Percentiles rank a stretch among this genome's conserved stretches.
Conservation (phyloP, 2,329 filamentous ascomycete genomes). For the Dothideomycetidae sp. region DNA sequence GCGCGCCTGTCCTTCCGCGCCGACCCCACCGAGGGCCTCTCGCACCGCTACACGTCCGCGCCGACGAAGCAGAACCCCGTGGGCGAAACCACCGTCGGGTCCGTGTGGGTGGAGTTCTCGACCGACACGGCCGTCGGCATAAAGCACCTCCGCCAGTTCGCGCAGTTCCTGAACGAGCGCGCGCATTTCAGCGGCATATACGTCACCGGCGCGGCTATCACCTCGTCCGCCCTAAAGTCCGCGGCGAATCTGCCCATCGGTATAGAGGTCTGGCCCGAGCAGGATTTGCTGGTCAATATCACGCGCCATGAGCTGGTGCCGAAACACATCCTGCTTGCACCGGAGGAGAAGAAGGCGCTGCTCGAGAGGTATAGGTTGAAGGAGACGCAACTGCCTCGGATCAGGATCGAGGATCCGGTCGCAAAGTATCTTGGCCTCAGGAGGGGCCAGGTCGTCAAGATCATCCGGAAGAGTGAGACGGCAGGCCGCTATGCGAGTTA, state of each 20-base stretch:
- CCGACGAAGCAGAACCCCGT: conserved; percentile 53
- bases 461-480: conserved; percentile 89
- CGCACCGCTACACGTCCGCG: conserved; percentile 65
- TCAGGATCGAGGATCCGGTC: conserved; percentile 82
- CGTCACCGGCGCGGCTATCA: conserved; percentile 69
- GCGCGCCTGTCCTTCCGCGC: conserved; percentile 77
- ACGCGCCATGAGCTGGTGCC: conserved; percentile 95
- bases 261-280: conserved; percentile 91
- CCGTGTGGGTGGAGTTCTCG: conserved; percentile 88
- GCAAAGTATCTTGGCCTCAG: conserved; percentile 81
- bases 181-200: conserved; percentile 85
- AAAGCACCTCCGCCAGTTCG: conserved; percentile 82
- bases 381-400: conserved; percentile 90
- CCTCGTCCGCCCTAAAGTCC: conserved; percentile 75
- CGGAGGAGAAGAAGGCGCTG: conserved; percentile 75
- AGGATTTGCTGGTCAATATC: conserved; percentile 94
- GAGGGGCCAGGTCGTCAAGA: conserved; percentile 93
- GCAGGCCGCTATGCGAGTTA: conserved; percentile 96
- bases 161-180: conserved; percentile 63
- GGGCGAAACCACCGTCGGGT: conserved; percentile 50
- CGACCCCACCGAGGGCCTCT: conserved; percentile 69
- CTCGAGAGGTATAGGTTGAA: conserved; percentile 86
- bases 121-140: conserved; percentile 68
- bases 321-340: conserved; percentile 77
- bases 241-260: conserved; percentile 61